A percentile compares a stretch with the other conserved stretches of the same genome.
Evolutionary conservation across 2,329 filamentous ascomycete species (phyloP).

Genomic region (Rosellinia necatrix): DNA sequence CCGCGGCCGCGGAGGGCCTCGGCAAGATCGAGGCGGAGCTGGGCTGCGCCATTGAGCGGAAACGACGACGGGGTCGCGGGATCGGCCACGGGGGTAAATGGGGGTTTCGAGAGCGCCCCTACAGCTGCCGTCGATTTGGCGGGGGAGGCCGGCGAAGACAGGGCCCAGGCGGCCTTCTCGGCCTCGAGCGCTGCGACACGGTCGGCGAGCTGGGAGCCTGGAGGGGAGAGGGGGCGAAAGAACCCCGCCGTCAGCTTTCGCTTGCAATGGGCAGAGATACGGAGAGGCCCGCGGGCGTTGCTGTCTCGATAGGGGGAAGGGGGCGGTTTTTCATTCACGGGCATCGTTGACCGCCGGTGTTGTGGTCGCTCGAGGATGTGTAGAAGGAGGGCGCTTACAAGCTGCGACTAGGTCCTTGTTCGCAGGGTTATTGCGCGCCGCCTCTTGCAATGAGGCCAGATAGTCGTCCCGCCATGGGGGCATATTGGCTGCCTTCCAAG

Average conservation of each 20-base stretch:
- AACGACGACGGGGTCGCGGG: slow-evolving; percentile 18
- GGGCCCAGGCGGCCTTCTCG: slow-evolving; percentile 50
- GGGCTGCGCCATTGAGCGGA: slow-evolving; percentile 43
- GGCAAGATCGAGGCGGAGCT: slow-evolving; percentile 71
- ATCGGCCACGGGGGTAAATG: slow-evolving; percentile 32
- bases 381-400: slow-evolving; percentile 58
- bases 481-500: slow-evolving; percentile 24
- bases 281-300: background rate
- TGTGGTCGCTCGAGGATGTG: background rate
- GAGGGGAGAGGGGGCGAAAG: background rate
- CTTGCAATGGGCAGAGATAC: background rate
- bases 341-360: background rate
- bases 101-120: slow-evolving; percentile 34
- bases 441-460: slow-evolving; percentile 72
- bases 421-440: slow-evolving; percentile 66
- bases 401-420: slow-evolving; percentile 74
- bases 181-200: slow-evolving; percentile 67
- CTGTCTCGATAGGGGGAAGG: background rate
- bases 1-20: slow-evolving; percentile 76
- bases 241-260: slow-evolving; percentile 8
- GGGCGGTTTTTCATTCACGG: background rate
- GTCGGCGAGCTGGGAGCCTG: slow-evolving; percentile 50
- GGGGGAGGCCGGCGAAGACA: slow-evolving; percentile 25
- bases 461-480: slow-evolving; percentile 84
- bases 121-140: slow-evolving; percentile 1